Evolutionary conservation across 352 stramenopile genomes (phyloP).

Genomic region (Elongisporangium senticosum): DNA sequence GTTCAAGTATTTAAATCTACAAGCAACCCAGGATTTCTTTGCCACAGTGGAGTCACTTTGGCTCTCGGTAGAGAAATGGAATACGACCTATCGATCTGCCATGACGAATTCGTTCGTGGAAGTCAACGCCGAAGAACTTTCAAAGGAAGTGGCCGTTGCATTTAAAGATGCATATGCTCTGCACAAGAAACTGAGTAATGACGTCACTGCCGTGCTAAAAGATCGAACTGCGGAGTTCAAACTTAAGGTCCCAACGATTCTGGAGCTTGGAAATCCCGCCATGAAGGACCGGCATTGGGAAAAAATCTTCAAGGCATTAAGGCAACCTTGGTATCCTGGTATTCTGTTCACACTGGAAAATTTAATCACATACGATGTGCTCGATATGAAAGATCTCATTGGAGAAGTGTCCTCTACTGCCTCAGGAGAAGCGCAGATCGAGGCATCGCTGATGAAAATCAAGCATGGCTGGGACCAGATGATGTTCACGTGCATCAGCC

Average conservation of each 20-base stretch:
- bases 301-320: constrained; percentile 89
- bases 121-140: constrained; percentile 85
- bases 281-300: constrained; percentile 95
- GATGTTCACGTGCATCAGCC: constrained; percentile 76
- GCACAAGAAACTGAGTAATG: constrained; percentile 91
- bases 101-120: constrained; percentile 85
- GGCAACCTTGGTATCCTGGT: constrained; percentile 85
- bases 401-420: constrained; percentile 80
- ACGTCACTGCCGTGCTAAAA: constrained; percentile 85
- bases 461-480: constrained; percentile 86
- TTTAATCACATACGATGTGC: constrained; percentile 80
- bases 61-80: constrained; percentile 84
- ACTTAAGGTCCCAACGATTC: constrained; percentile 86
- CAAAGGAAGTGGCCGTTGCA: constrained; percentile 78
- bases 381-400: constrained; percentile 87
- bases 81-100: constrained; percentile 61
- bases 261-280: constrained; percentile 87
- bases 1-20: constrained; percentile 89
- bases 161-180: constrained; percentile 88
- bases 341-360: constrained; percentile 88
- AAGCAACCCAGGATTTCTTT: constrained; percentile 84
- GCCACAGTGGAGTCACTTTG: constrained; percentile 82
- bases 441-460: constrained; percentile 86
- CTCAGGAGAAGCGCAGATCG: constrained; percentile 87
- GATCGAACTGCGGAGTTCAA: constrained; percentile 88